Base-by-base conservation (phyloP, 805 yeast species). In the Blastobotrys mokoenaii region DNA sequence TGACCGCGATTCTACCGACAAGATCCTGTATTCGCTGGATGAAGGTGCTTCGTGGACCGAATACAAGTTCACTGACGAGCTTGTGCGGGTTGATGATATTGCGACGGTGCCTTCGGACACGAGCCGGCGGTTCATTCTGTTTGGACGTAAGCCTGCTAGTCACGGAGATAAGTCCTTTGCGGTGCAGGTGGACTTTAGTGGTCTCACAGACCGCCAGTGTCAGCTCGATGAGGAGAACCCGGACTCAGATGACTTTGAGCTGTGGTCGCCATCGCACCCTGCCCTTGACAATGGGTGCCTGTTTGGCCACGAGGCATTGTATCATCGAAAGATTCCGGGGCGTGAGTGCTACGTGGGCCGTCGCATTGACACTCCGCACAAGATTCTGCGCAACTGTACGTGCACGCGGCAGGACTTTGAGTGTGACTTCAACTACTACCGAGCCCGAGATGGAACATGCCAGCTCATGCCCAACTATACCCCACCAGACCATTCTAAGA, bases 71-170 rank as follows among this genome's bases (percentile, higher is more conserved):
- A 52, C 80, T 3, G 78, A 78, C 0, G 72, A 70, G 3, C 64
- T 72, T 5, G 74, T 84, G 3, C 55, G 63, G 9, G 76, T 89
- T 2, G 61, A 69, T 35, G 97, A 93, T 58, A 69, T 90, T 49
- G 84, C 52, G 11, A 90, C 97, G 1, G 88, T 87, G 30, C 97
- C 97, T 3, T 74, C 86, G 1, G 97, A 90, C 62, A 84, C 87
- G n/a, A 79, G 95, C 2, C 67, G 88, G 49, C 80, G 80, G 56
- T 88, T 93, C 59, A 55, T 85, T 40, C 60, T 93, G 3, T 72
- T 88, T 52, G 80, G 76, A 1, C 63, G 63, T 47, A 64, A 73
- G 7, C 72, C 74, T 8, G 62, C 70, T 12, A 61, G 68, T 8
- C 62, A 65, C 33, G 80, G 75, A 32, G 71, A 62, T 12, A 57